Base-by-base conservation (phyloP, 2,329 filamentous ascomycete species). In the Hypoxylon sp. region DNA sequence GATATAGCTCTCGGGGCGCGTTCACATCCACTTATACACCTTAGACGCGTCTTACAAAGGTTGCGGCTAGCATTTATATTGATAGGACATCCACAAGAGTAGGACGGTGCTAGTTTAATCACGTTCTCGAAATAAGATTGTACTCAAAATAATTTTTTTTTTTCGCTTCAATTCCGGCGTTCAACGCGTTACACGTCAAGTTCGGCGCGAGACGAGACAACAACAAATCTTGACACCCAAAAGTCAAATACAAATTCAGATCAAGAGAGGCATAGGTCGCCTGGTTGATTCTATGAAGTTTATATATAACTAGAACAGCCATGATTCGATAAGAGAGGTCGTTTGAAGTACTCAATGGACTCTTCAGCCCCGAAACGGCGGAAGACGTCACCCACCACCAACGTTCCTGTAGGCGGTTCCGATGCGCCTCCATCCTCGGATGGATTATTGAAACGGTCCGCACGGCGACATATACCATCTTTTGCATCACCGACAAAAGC, bases 401-500 rank as follows among this genome's bases (percentile, higher is more conserved):
- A 82, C 6, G 74, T 83, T 52, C 74, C 81, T 21, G 75, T 83
- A 70, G 69, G 75, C 64, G 62, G 32, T 23, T 68, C 67, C n/a
- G 59, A 63, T 51, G 53, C 49, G 17, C 46, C 66, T 28, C 13
- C 60, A 19, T 38, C 68, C 13, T 66, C 58, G 9, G 66, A 73
- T 19, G 69, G 63, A 17, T 59, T 64, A 30, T 48, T 51, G 5
- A 67, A 64, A 56, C 69, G 69, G 11, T 68, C 76, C 36, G 58
- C 78, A 17, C 76, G 78, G 41, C 70, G 76, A 6, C 73, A 75
- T 50, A 83, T 84, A 0, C 84, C 86, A 0, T 91, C 89, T 0
- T 91, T 89, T 74, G 87, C 87, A 59, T 91, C 89, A n/a, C 89
- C 90, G 0, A 91, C 89, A 0, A 88, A 84, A 75, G 84, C 89